Evolutionary conservation across 2,329 filamentous ascomycete species (phyloP).

Genomic region (Neocatenulostroma microsporum): DNA sequence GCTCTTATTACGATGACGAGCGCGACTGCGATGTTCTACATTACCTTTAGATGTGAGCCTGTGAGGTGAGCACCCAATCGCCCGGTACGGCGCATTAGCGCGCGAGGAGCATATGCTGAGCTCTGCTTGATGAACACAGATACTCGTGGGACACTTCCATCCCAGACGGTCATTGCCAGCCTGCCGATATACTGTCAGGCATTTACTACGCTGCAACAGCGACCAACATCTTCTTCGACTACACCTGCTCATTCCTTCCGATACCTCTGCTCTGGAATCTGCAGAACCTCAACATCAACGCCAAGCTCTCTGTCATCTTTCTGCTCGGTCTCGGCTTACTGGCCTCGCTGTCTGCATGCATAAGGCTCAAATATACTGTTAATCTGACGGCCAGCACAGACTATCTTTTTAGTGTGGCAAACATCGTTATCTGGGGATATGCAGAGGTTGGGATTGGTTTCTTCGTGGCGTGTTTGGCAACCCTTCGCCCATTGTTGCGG

Average conservation of each 20-base stretch:
- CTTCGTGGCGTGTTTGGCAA: constrained; percentile 29
- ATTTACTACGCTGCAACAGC: constrained; percentile 31
- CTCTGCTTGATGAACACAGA: constrained; percentile 8
- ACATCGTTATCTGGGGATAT: constrained; percentile 33
- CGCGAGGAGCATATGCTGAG: too few relatives aligned
- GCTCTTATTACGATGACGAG: constrained; percentile 26
- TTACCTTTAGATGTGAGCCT: constrained; percentile 31
- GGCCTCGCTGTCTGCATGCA: constrained; percentile 27
- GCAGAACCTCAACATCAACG: constrained; percentile 35
- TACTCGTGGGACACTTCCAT: constrained; percentile 24
- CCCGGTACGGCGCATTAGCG: neutral
- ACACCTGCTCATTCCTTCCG: constrained; percentile 32
- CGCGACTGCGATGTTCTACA: constrained; percentile 22
- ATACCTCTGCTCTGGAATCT: constrained; percentile 36
- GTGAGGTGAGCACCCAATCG: constrained; percentile 10
- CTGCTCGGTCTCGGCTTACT: constrained; percentile 32
- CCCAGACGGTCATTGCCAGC: constrained; percentile 23
- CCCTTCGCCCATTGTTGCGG: constrained; percentile 28
- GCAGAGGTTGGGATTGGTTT: constrained; percentile 31
- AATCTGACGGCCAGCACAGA: constrained; percentile 25
- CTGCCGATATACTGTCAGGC: constrained; percentile 21
- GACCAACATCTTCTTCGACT: constrained; percentile 32
- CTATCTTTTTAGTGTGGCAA: constrained; percentile 29
- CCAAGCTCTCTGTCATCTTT: constrained; percentile 33
- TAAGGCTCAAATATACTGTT: constrained; percentile 31